A percentile compares a stretch with the other conserved stretches of the same genome.
Conservation (phyloP, 2,329 filamentous ascomycete species). For the Xylaria sp. region DNA sequence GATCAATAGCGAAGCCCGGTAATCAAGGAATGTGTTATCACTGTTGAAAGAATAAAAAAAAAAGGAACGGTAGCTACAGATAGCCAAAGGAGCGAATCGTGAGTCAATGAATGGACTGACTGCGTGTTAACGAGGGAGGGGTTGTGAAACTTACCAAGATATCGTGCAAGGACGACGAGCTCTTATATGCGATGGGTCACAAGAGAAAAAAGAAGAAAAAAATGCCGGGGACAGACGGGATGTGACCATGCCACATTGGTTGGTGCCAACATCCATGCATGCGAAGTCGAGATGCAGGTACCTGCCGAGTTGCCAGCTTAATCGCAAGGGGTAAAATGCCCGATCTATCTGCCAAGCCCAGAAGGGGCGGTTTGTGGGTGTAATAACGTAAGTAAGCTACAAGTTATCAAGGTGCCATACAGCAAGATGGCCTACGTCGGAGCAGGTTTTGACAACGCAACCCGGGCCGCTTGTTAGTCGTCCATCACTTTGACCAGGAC, state of each 20-base stretch:
- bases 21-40: slow-evolving; percentile 49
- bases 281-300: slow-evolving; percentile 37
- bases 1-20: slow-evolving; percentile 39
- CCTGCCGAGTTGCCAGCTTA: slow-evolving; percentile 7
- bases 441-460: slow-evolving; percentile 21
- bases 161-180: slow-evolving; percentile 17
- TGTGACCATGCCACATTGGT: slow-evolving; percentile 36
- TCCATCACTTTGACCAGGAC: slow-evolving; percentile 1
- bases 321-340: slow-evolving; percentile 22
- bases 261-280: slow-evolving; percentile 17
- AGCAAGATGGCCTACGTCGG: slow-evolving; percentile 26
- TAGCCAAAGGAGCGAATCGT: slow-evolving; percentile 42
- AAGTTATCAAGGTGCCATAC: slow-evolving; percentile 24
- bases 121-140: slow-evolving; percentile 30
- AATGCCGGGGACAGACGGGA: slow-evolving; percentile 29
- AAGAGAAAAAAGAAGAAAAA: slow-evolving; percentile 25
- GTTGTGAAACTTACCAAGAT: slow-evolving; percentile 23
- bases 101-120: slow-evolving; percentile 34
- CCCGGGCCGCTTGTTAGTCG: not conserved
- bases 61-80: slow-evolving; percentile 44
- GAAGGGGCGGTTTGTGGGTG: slow-evolving; percentile 35
- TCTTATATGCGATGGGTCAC: slow-evolving; percentile 39
- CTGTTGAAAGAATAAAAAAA: slow-evolving; percentile 40
- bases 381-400: slow-evolving; percentile 24
- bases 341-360: slow-evolving; percentile 33